Percentiles rank a stretch among this genome's conserved stretches.
These are phyloP conservation scores for Phlyctochytrium arcticum DNA, from an alignment of 192 early-diverging fungal species.

Conservation along the genomic window DNA sequence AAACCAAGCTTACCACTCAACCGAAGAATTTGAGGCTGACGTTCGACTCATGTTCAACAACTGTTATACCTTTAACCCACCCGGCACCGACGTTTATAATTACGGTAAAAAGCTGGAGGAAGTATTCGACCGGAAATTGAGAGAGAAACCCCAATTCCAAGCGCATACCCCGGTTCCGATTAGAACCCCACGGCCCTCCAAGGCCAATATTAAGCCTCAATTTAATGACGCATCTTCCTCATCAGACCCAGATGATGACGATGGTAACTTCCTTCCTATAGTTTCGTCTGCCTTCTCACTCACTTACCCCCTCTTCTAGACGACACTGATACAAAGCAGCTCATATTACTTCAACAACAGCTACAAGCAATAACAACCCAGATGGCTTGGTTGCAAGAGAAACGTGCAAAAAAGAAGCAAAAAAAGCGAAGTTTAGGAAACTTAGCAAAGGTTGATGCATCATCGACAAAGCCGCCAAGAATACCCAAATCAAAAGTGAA, in stretches of 20 bases:
- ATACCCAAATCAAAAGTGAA: not conserved
- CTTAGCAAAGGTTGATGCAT: not conserved
- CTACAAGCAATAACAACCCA: slow-evolving; percentile 16
- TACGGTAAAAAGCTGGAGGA: slow-evolving; percentile 69
- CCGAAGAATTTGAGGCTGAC: slow-evolving; percentile 73
- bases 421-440: not conserved
- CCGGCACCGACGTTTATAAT: slow-evolving; percentile 60
- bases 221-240: slow-evolving; percentile 6
- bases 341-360: slow-evolving; percentile 25
- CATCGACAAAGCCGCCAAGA: slow-evolving; percentile 8
- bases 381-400: slow-evolving; percentile 26
- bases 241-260: slow-evolving; percentile 26
- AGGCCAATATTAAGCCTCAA: slow-evolving; percentile 13
- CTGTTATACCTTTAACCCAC: slow-evolving; percentile 78
- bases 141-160: slow-evolving; percentile 26
- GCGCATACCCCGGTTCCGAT: slow-evolving; percentile 5
- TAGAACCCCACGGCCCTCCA: slow-evolving; percentile 6
- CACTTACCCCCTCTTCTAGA: not conserved
- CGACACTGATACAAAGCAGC: slow-evolving; percentile 11
- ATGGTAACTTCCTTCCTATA: slow-evolving; percentile 10
- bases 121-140: slow-evolving; percentile 78
- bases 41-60: slow-evolving; percentile 78
- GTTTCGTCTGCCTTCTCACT: too few species aligned
- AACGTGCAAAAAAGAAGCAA: slow-evolving; percentile 25
- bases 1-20: slow-evolving; percentile 52